Base-by-base conservation (phyloP, 2,329 filamentous ascomycete genomes). In the Cladophialophora bantiana region DNA sequence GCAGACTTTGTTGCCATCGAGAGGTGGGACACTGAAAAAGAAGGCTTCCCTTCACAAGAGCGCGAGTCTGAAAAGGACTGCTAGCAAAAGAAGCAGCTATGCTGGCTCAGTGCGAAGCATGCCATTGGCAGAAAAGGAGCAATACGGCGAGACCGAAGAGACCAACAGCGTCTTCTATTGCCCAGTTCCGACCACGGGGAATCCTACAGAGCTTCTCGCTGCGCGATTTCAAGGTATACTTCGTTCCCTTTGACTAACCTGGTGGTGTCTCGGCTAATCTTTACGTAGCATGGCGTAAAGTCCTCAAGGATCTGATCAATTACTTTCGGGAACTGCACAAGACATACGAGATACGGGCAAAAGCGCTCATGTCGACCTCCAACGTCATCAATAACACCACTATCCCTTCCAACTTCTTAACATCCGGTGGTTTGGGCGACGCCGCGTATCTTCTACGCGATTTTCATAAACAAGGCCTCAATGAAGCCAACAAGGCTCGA, bases 271-370 rank as follows among this genome's bases (percentile, higher is more conserved):
- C 18, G 13, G n/a, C 38, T 62, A 38, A 59, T 64, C n/a, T 64
- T 18, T 62, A 31, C 26, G 7, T 70, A 96, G 93, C 91, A 59
- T 99, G 95, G 95, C 88, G 95, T 74, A 97, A 96, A 82, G 86
- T 97, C 13, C 86, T 99, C 61, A 98, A 98, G 78, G 94, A 97
- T 72, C 84, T 98, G 53, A 97, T 98, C 71, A 83, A 91, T 64
- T 98, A 97, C 78, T 98, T 97, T 77, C 89, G 92, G 73, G 95
- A 98, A 77, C 89, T 98, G 55, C 93, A 97, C 76, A 86, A 86
- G 59, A 92, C 94, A 56, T 97, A 97, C 78, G 94, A 99, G 75
- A 86, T 90, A 64, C 89, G 91, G 68, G 86, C 91, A 34, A 98
- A 97, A 77, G 88, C 90, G 7, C 83, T 96, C 4, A 78, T 92